A percentile compares a stretch with the other conserved stretches of the same genome.
Evolutionary conservation across 1,284 basidiomycete genomes (phyloP).

Genomic region (Naganishia liquefaciens): DNA sequence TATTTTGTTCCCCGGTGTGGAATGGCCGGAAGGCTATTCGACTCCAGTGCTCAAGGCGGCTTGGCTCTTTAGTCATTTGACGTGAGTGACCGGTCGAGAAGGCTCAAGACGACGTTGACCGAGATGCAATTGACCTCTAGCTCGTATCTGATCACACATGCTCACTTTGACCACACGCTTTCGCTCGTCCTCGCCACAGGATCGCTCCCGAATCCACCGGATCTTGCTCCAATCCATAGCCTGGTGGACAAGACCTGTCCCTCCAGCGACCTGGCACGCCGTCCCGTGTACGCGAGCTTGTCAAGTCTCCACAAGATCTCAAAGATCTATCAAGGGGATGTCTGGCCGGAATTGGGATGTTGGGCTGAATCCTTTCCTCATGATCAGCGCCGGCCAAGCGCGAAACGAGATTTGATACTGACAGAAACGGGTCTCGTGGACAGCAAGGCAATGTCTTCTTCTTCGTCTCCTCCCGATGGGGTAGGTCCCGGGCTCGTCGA

Average conservation of each 20-base stretch:
- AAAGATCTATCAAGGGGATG: conserved; percentile 46
- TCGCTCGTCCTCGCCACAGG: conserved; percentile 52
- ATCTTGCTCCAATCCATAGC: not conserved
- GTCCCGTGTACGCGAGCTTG: conserved; percentile 46
- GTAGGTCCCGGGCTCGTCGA: too few species aligned
- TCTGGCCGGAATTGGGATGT: conserved; percentile 52
- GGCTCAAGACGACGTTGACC: not conserved
- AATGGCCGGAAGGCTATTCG: conserved; percentile 43
- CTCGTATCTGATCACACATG: conserved; percentile 53
- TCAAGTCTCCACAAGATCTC: conserved; percentile 45
- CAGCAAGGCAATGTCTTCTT: not conserved
- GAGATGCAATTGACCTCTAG: conserved; percentile 34
- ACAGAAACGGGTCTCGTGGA: not conserved
- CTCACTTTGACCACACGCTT: conserved; percentile 51
- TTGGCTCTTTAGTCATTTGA: conserved; percentile 49
- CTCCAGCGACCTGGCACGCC: conserved; percentile 31
- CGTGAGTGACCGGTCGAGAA: conserved; percentile 38
- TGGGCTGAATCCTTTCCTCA: conserved; percentile 40
- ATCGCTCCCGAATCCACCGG: conserved; percentile 35
- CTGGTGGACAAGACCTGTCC: conserved; percentile 24
- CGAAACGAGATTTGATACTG: conserved; percentile 1
- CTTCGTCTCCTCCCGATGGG: too few species aligned
- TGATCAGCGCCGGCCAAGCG: not conserved
- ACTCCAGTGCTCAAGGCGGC: conserved; percentile 49
- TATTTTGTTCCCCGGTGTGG: conserved; percentile 41